phyloP scores from a whole-genome alignment of 2,329 filamentous ascomycete genomes.

The Xylaria sp. region DNA sequence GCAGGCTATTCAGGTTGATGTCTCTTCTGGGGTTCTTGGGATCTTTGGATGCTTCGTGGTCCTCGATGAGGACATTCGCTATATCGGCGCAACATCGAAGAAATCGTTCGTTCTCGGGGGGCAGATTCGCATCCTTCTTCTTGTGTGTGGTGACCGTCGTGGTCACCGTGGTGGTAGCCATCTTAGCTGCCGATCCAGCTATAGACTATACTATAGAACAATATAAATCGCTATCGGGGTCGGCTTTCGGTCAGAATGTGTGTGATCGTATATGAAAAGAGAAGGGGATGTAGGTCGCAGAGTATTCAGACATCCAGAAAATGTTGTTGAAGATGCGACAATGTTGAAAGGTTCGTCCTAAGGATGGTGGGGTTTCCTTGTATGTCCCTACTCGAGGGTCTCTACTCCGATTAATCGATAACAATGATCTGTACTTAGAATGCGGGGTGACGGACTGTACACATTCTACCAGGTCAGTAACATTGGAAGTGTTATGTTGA shows the following conservation, averaged over 20 bases:
- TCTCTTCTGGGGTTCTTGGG: slow-evolving; percentile 80
- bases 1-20: slow-evolving; percentile 90
- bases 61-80: slow-evolving; percentile 91
- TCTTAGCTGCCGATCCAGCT: slow-evolving; percentile 18
- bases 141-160: slow-evolving; percentile 62
- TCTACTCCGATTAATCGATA: not conserved
- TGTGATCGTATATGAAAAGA: not conserved
- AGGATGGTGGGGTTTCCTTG: slow-evolving; percentile 17
- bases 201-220: not conserved
- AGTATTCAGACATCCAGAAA: not conserved
- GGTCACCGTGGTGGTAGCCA: slow-evolving; percentile 72
- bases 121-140: slow-evolving; percentile 76
- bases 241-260: too few species aligned
- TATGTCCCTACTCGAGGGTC: not conserved
- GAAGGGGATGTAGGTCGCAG: not conserved
- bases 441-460: slow-evolving; percentile 2
- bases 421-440: not conserved
- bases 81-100: slow-evolving; percentile 96
- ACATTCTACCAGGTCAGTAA: not conserved
- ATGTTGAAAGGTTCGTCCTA: slow-evolving; percentile 5
- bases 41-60: slow-evolving; percentile 85
- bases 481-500: too few species aligned
- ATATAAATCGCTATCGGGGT: not conserved
- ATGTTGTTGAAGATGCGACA: slow-evolving; percentile 6
- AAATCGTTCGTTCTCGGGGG: slow-evolving; percentile 94